phyloP scores from a whole-genome alignment of 2,329 filamentous ascomycete genomes.

The Penicillium sp. region DNA sequence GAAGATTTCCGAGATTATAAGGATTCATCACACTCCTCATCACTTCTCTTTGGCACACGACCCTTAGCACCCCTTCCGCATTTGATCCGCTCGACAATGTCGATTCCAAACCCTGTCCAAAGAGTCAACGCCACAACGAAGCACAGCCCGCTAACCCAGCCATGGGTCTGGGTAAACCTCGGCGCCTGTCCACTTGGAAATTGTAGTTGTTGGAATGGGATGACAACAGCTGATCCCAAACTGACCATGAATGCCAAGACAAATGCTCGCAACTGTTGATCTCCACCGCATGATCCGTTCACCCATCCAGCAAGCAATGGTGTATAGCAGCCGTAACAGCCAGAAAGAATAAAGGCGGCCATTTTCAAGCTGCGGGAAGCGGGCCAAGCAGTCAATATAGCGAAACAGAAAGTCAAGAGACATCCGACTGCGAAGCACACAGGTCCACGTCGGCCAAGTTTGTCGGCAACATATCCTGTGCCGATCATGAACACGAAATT shows the following conservation, averaged over 20 bases:
- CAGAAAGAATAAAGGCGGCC: constrained; percentile 43
- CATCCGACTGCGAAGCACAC: constrained; percentile 39
- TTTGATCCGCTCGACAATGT: constrained; percentile 3
- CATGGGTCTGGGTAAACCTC: constrained; percentile 1
- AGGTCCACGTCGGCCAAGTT: neutral
- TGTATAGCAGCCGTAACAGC: constrained; percentile 47
- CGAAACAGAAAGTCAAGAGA: constrained; percentile 40
- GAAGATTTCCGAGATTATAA: no score
- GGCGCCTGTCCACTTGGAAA: constrained; percentile 5
- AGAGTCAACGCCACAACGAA: constrained; percentile 3
- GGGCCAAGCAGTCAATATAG: constrained; percentile 42
- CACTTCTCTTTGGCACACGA: no score
- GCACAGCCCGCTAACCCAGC: constrained; percentile 5
- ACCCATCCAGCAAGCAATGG: constrained; percentile 46
- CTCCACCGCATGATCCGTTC: constrained; percentile 45
- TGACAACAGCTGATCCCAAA: constrained; percentile 7
- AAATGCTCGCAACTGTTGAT: constrained; percentile 48
- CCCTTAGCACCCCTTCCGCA: no score
- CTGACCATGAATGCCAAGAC: constrained; percentile 30
- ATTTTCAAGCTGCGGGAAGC: constrained; percentile 42
- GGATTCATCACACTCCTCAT: no score
- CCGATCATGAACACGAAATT: constrained; percentile 7
- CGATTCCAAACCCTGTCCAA: constrained; percentile 10
- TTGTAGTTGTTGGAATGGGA: constrained; percentile 6
- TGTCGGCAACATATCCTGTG: constrained; percentile 2